Evolutionary conservation across 345 rosid genomes (phyloP), one percentile per base, ranked within the genome.

Genomic region (Xanthoceras sorbifolium): DNA sequence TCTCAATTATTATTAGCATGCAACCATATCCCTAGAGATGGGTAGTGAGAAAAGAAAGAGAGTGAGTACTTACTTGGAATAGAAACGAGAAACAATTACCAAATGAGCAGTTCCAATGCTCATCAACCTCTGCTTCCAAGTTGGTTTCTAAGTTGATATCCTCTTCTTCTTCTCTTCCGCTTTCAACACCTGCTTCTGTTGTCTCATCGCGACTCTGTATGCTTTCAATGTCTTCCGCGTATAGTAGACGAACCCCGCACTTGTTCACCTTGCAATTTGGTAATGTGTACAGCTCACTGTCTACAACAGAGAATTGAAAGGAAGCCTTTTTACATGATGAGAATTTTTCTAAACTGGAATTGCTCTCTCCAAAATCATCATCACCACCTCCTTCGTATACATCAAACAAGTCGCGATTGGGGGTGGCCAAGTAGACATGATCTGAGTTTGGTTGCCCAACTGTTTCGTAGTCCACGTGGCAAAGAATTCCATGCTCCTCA

Each of bases 201-300:
- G 8, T 36, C 40, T 5, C 40, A 36, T 36, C 40, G 8, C 9
- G 40, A 36, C 40, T 36, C 40, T 36, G 8, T 36, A 36, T 36
- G 40, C 40, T 48, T 15, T 48, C 54, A 48, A 15, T n/a, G 15
- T 12, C 75, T 36, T 57, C 32, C 4, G 50, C 38, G 64, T 36
- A 28, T 29, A 61, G 22, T 12, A 40, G 28, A 60, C 57, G 14
- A 25, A 44, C 29, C 59, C 76, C 76, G 28, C 68, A 73, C 4
- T 28, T 62, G 25, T 73, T 73, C 28, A 73, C 57, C 38, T 29
- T 4, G 23, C 50, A 72, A 40, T 60, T 60, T n/a, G 3, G 67
- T 15, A 72, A 9, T 25, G 57, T 38, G 59, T 54, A 62, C 7
- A 5, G 12, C 38, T 42, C 2, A 18, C 6, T 46, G 22, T 73